These are phyloP conservation scores for Dictyostelium discoideum DNA, from an alignment of 78 protist species.

Conservation along the genomic window dicty_2.7 NC_007090.3:1184001-1184500, in stretches of 20 bases:
- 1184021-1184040: background rate
- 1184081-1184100: background rate
- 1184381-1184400: no score
- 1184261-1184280: background rate
- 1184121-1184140: background rate
- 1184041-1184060: background rate
- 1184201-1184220: background rate
- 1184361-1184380: no score
- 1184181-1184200: background rate
- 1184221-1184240: background rate
- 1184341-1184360: no score
- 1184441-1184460: background rate
- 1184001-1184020: background rate
- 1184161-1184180: background rate
- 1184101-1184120: background rate
- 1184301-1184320: slow-evolving; percentile 1
- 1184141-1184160: background rate
- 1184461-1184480: background rate
- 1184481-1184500: background rate
- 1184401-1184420: background rate
- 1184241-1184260: background rate
- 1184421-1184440: background rate
- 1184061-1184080: background rate
- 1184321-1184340: no score
- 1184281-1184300: slow-evolving; percentile 11